A percentile compares a stretch with the other conserved stretches of the same genome.
Evolutionary conservation across 805 yeast species (phyloP).

Genomic region (Nakazawaea pomicola): DNA sequence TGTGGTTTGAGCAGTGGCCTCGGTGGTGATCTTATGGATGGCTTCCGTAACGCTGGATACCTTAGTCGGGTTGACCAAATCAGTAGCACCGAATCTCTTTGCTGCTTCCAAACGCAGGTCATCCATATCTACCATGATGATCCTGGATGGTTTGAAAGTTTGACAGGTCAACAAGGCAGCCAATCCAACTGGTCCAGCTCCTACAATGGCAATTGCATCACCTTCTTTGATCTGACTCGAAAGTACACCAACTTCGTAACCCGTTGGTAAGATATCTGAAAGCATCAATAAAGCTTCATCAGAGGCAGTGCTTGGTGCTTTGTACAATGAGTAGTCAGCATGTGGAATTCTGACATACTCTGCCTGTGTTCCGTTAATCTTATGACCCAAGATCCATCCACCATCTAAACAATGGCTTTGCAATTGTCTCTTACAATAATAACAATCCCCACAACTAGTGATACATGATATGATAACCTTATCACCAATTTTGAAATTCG

Average conservation of each 20-base stretch:
- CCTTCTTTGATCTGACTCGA: slow-evolving; percentile 48
- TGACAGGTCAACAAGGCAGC: slow-evolving; percentile 55
- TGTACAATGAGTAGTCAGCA: slow-evolving; percentile 35
- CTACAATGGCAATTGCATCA: slow-evolving; percentile 59
- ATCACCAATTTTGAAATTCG: slow-evolving; percentile 49
- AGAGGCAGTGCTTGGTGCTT: slow-evolving; percentile 26
- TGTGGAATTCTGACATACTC: slow-evolving; percentile 53
- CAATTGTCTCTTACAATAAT: slow-evolving; percentile 47
- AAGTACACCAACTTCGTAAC: slow-evolving; percentile 61
- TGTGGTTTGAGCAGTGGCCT: slow-evolving; percentile 19
- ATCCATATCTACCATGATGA: slow-evolving; percentile 55
- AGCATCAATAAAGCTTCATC: slow-evolving; percentile 52
- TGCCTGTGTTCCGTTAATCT: slow-evolving; percentile 66
- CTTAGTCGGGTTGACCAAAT: slow-evolving; percentile 47
- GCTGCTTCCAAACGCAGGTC: slow-evolving; percentile 57
- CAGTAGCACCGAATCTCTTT: slow-evolving; percentile 54
- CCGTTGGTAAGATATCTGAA: slow-evolving; percentile 64
- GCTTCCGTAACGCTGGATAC: slow-evolving; percentile 35
- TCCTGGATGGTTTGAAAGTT: slow-evolving; percentile 47
- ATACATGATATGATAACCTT: slow-evolving; percentile 61
- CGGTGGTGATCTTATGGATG: slow-evolving; percentile 27
- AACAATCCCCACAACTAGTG: slow-evolving; percentile 56
- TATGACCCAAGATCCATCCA: slow-evolving; percentile 50
- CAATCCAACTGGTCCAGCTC: slow-evolving; percentile 65
- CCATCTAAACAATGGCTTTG: slow-evolving; percentile 59